Evolutionary conservation across 352 stramenopile species (phyloP).

Genomic region (Pythium dissimile): DNA sequence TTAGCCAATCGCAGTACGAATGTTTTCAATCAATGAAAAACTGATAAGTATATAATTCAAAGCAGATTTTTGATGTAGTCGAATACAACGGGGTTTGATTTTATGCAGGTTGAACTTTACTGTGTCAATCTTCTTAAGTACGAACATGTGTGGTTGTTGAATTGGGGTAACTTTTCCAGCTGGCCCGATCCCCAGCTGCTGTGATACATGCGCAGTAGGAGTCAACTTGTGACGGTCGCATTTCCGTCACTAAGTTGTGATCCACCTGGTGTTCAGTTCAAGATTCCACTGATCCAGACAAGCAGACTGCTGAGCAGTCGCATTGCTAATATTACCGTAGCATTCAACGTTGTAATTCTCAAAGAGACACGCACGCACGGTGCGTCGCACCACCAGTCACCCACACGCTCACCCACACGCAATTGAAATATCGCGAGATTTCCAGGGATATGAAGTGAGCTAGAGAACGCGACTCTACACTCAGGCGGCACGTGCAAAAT

Average conservation of each 20-base stretch:
- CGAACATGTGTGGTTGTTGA: background rate
- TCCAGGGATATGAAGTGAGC: too few species aligned
- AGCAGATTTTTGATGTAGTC: background rate
- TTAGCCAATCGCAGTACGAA: background rate
- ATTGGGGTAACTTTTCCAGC: conserved; percentile 10
- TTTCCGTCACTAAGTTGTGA: background rate
- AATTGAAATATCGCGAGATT: too few species aligned
- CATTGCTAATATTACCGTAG: too few species aligned
- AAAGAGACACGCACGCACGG: too few species aligned
- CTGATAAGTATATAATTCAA: conserved; percentile 1
- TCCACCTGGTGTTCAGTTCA: conserved; percentile 23
- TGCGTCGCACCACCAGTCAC: too few species aligned
- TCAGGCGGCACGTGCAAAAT: too few species aligned
- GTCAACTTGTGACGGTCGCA: background rate
- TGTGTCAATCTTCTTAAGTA: background rate
- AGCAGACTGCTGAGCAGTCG: too few species aligned
- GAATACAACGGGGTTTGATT: background rate
- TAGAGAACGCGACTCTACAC: too few species aligned
- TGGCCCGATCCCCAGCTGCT: conserved; percentile 11
- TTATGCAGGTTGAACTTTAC: background rate
- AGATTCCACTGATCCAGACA: too few species aligned
- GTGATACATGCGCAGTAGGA: background rate
- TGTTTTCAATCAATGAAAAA: conserved; percentile 10
- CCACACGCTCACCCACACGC: too few species aligned
- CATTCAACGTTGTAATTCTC: too few species aligned